Base-by-base conservation (phyloP, 257 asterid species). In the Nyctanthes arbortristis region DNA sequence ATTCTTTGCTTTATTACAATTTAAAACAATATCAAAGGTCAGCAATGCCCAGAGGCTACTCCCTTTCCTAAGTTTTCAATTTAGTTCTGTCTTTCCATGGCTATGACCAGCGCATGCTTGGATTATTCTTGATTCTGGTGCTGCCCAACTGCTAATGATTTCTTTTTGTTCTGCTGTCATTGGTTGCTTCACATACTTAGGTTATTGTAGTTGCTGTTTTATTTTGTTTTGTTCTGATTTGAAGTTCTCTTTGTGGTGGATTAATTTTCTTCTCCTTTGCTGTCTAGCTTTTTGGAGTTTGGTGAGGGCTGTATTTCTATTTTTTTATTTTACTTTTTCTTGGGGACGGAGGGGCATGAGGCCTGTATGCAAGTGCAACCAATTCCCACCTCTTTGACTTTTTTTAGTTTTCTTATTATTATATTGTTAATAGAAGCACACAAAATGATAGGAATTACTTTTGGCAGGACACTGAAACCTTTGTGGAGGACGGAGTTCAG, bases 381-480 rank as follows among this genome's bases (percentile, higher is more conserved):
- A 24, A 29, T 20, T 52, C 14, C n/a, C 59, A 52, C 31, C n/a
- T n/a, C n/a, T 52, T 52, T 52, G n/a, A 22, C 31, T 8, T 7
- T 1, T 29, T 9, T 52, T 52, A 52, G 12, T 52, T 52, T 52
- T 52, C 59, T 22, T 52, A 52, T 31, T 52, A n/a, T n/a, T n/a
- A 52, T 29, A 24, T 52, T 52, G 59, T 20, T 52, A 13, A 24
- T 24, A 52, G 59, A 52, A 52, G 31, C 59, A 0, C 58, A 49
- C 30, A 20, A 25, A 67, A 18, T 71, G 35, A 70, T 55, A 39
- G 30, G 73, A 59, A 12, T 69, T 61, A 56, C 12, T 76, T 75
- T 77, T 84, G 72, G 81, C 97, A 94, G 99, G 95, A 80, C 29
- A 58, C 78, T 55, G 98, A 88, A 75, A 77, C 85, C 69, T 87